Base-by-base conservation (phyloP, 2,329 filamentous ascomycete species). In the Onygenales sp. region DNA sequence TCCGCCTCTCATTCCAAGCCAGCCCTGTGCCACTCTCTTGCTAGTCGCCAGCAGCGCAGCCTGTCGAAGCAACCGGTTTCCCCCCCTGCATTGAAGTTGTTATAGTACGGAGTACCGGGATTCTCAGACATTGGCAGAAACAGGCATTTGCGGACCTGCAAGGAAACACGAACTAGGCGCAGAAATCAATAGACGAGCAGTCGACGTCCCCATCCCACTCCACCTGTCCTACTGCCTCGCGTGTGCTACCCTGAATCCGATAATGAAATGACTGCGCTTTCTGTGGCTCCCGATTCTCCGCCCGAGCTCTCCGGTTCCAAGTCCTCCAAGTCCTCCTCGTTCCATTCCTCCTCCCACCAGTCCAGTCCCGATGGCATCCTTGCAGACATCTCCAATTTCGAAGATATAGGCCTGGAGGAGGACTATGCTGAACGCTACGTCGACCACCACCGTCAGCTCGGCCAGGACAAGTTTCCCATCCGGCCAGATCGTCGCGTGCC, bases 311-410 rank as follows among this genome's bases (percentile, higher is more conserved):
- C 86, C 58, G 80, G 78, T 60, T 94, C 88, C 56, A 94, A 92
- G 70, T 93, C 88, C 57, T 95, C 88, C 59, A 94, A 93, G 71
- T 90, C 89, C 32, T 94, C 88, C 4, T 95, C 89, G 49, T 87
- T 92, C 63, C 86, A 85, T 61, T 95, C 90, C 39, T 84, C 86
- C 53, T 84, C 81, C 57, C 86, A 84, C 51, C 74, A 82, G 63
- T 86, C 89, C 63, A 87, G 88, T 61, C 70, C 73, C 31, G 83
- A 85, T 63, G 81, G 78, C 60, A 78, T 83, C 49, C 74, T 87
- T 45, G 78, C 83, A 51, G 88, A 95, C 65, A 81, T 86, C 54
- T 84, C 83, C 58, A 84, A 96, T 67, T 96, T 96, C 63, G 92
- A 97, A 68, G 92, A 96, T 59, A 95, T 96, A 66, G 88, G 87